Base-by-base conservation (phyloP, 1,284 basidiomycete genomes). In the Pseudozyma sp. region DNA sequence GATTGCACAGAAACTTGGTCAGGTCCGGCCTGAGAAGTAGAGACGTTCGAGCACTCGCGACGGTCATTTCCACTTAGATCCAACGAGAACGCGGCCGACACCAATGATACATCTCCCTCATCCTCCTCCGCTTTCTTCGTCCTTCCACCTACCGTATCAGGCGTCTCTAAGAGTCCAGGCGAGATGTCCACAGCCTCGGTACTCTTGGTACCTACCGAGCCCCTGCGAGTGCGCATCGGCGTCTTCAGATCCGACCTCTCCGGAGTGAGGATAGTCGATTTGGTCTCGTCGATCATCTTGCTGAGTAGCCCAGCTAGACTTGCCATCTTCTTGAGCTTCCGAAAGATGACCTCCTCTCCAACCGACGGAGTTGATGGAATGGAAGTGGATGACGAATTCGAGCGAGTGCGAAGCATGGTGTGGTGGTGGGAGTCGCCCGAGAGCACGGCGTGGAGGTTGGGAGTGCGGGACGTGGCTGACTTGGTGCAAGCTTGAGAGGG, bases 281-380 rank as follows among this genome's bases (percentile, higher is more conserved):
- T 54, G 16, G 71, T 74, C 55, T 74, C 71, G 48, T 66, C 66
- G 49, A 74, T 69, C 66, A 74, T 69, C 55, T 57, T 62, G 13
- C 58, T 66, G n/a, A 74, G 59, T 49, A 65, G 34, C 7, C 59
- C 59, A 5, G 66, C 71, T 9, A 74, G 55, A 19, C 50, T 55
- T 0, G 62, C 59, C 66, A 74, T 74, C 30, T 61, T 61, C 44
- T 69, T 57, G 40, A 74, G 66, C 43, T 54, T 61, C n/a, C 42
- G 55, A 30, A 61, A 51, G 43, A 65, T 54, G 14, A 54, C 42
- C 10, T 64, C 60, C 29, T 65, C 70, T 14, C 55, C 63, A 2
- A 44, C 34, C 3, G 52, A 6, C 8, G 47, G 47, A 24, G 56
- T 40, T 8, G 51, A 14, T 2, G 51, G 29, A 29, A 33, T 7